Evolutionary conservation across 108 stramenopile species (phyloP).

Genomic region (Cyclostephanos invisitatus): DNA sequence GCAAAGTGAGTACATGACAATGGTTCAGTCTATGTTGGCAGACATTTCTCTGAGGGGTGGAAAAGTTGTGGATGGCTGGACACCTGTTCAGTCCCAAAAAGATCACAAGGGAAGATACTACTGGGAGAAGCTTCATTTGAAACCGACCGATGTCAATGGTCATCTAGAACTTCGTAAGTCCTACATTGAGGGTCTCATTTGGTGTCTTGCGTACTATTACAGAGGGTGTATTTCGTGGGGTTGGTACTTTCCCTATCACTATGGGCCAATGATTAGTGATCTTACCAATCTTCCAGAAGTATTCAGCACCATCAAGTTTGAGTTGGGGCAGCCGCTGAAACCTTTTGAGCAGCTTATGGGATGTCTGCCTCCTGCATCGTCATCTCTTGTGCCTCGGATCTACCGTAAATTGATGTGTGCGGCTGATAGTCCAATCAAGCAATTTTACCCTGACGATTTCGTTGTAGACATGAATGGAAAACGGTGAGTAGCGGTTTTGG

Average conservation of each 20-base stretch:
- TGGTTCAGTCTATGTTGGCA: constrained; percentile 68
- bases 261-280: constrained; percentile 96
- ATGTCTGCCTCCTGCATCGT: constrained; percentile 92
- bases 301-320: constrained; percentile 85
- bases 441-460: constrained; percentile 94
- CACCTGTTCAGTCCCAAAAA: constrained; percentile 56
- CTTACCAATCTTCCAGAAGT: constrained; percentile 80
- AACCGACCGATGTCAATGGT: constrained; percentile 69
- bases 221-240: constrained; percentile 97
- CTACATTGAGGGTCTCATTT: constrained; percentile 97
- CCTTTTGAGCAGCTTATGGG: constrained; percentile 97
- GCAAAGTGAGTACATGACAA: constrained; percentile 72
- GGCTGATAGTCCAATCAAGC: constrained; percentile 84
- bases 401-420: constrained; percentile 88
- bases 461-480: constrained; percentile 99
- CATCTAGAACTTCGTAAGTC: constrained; percentile 74
- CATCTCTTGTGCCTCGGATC: constrained; percentile 82
- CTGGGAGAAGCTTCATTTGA: constrained; percentile 89
- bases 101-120: constrained; percentile 97
- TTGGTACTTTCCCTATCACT: constrained; percentile 98
- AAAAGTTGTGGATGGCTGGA: constrained; percentile 74
- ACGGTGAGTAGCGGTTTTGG: constrained; percentile 44
- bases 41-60: constrained; percentile 43
- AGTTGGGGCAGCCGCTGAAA: constrained; percentile 82
- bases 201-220: constrained; percentile 99